Evolutionary conservation across 83 land plant species (phyloP), one percentile per base, ranked within the genome.

Genomic region (Larix sibirica): DNA sequence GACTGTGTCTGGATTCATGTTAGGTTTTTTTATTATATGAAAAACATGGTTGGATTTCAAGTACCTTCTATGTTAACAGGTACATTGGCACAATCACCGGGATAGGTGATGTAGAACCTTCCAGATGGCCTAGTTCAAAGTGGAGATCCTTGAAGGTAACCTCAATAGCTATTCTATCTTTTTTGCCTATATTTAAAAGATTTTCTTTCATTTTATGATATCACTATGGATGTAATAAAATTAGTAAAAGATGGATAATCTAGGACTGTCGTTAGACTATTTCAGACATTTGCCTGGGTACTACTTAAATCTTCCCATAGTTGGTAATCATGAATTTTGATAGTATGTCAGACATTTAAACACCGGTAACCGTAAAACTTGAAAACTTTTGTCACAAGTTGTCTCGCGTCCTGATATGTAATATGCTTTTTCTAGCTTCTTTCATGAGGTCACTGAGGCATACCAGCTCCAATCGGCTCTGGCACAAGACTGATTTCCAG

Each of bases 131-230:
- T 2, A 78, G 81, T 75, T 96, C 99, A 63, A 84, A 83, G 64
- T 96, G 99, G 99, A 90, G 99, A 84, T 90, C 93, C 56, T 79
- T 96, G 70, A 91, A 84, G 90, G 97, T 94, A 64, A 23, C 56
- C 77, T 73, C 26, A n/a, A 73, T 21, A 73, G 21, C 14, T n/a
- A 42, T 73, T 42, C 44, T 50, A 73, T 21, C 56, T n/a, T 20
- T 73, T 42, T 17, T 73, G 23, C 44, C 4, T 73, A 10, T 4
- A 68, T 31, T 28, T 24, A 4, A 73, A 73, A 7, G 1, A 20
- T 42, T n/a, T 20, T 73, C 26, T 73, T 50, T 44, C 21, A 42
- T 50, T 42, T 36, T 40, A 23, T 42, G 50, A 42, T 54, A 24
- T 42, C 56, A 9, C 56, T 73, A 23, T 40, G 23, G 20, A 4